Evolutionary conservation across 345 rosid genomes (phyloP).

Genomic region (Tarenaya hassleriana): DNA sequence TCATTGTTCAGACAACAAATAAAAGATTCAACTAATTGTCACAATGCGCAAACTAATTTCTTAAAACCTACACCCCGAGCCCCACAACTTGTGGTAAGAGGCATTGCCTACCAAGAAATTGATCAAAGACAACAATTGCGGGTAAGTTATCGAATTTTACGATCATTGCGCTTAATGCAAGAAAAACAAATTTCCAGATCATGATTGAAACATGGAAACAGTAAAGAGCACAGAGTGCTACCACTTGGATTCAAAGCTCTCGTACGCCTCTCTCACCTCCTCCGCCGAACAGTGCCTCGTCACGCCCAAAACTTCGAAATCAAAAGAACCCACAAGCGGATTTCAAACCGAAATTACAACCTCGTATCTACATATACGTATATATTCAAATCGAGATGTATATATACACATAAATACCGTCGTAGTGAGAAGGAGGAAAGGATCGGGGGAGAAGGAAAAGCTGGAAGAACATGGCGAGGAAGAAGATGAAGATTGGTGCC

Average conservation of each 20-base stretch:
- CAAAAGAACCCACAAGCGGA: neutral
- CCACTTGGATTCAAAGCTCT: constrained; percentile 54
- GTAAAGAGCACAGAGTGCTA: constrained; percentile 18
- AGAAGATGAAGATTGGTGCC: constrained; percentile 52
- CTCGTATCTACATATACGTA: neutral
- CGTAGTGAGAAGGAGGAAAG: constrained; percentile 78
- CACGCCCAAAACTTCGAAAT: constrained; percentile 52
- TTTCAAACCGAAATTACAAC: constrained; percentile 2
- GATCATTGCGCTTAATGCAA: neutral
- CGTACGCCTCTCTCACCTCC: constrained; percentile 62
- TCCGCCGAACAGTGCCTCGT: constrained; percentile 46
- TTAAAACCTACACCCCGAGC: neutral
- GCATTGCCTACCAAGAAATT: neutral
- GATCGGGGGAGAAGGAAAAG: constrained; percentile 66
- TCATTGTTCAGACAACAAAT: neutral
- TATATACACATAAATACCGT: constrained; percentile 40
- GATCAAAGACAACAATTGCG: neutral
- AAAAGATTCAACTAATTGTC: too few species aligned
- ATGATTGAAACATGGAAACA: neutral
- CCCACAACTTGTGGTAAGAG: too few species aligned
- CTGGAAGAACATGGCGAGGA: constrained; percentile 62
- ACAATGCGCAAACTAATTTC: neutral
- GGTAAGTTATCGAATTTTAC: neutral
- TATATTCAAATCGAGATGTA: too few species aligned
- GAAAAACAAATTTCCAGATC: neutral